These are phyloP conservation scores for Inga laurina DNA, from an alignment of 306 rosid genomes.

Conservation along the genomic window DNA sequence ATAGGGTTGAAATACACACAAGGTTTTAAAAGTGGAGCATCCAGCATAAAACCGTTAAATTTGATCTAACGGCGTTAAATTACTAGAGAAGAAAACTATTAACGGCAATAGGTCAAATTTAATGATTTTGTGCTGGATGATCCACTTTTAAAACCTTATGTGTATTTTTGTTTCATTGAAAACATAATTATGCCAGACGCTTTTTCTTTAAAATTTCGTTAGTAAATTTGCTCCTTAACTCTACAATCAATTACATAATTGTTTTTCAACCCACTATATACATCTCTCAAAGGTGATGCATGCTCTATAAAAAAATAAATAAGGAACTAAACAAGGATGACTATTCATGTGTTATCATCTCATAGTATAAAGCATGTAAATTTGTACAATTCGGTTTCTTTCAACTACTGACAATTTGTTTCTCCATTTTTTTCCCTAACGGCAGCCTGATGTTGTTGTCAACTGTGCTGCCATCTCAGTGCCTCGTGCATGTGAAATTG, in stretches of 20 bases:
- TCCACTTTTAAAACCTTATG: too few species aligned
- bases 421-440: conserved; percentile 24
- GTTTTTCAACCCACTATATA: conserved; percentile 1
- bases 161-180: too few species aligned
- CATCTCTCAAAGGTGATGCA: neutral
- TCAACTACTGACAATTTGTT: conserved; percentile 34
- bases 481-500: conserved; percentile 83
- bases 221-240: too few species aligned
- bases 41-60: too few species aligned
- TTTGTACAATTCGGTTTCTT: neutral
- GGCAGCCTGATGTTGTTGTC: conserved; percentile 86
- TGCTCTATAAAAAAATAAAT: neutral
- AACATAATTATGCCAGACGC: too few species aligned
- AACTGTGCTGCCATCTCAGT: conserved; percentile 90
- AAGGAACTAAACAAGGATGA: conserved; percentile 4
- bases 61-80: too few species aligned
- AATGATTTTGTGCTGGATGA: too few species aligned
- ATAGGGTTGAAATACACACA: too few species aligned
- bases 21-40: too few species aligned
- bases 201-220: too few species aligned
- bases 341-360: neutral
- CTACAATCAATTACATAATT: neutral
- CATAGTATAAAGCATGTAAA: neutral
- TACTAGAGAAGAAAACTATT: too few species aligned
- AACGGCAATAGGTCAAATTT: too few species aligned